A percentile compares a stretch with the other conserved stretches of the same genome.
Evolutionary conservation across 768 basidiomycete genomes (phyloP).

Genomic region (Stropharia rugosoannulata): DNA sequence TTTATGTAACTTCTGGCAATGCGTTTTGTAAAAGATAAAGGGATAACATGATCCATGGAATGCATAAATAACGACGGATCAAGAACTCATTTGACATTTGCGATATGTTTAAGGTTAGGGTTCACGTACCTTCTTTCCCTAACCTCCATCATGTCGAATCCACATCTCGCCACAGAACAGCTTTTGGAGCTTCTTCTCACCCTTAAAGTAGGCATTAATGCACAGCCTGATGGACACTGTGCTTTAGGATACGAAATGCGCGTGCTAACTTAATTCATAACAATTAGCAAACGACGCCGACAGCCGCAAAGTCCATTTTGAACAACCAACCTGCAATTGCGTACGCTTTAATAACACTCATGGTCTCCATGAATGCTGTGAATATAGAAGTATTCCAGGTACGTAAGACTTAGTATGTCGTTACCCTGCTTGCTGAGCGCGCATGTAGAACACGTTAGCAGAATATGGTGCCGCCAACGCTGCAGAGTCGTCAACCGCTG

Average conservation of each 20-base stretch:
- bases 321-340: slow-evolving; percentile 75
- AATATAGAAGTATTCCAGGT: slow-evolving; percentile 79
- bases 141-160: slow-evolving; percentile 43
- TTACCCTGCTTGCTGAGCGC: background rate
- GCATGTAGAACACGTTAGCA: slow-evolving; percentile 58
- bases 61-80: too few relatives aligned
- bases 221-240: too few relatives aligned
- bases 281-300: slow-evolving; percentile 69
- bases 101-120: background rate
- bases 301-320: slow-evolving; percentile 65
- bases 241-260: too few relatives aligned
- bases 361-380: slow-evolving; percentile 76
- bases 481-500: slow-evolving; percentile 16
- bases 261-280: background rate
- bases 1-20: too few relatives aligned
- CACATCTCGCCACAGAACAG: slow-evolving; percentile 59
- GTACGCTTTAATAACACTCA: slow-evolving; percentile 72
- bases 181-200: slow-evolving; percentile 75
- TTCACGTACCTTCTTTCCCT: background rate
- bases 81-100: too few relatives aligned
- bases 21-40: too few relatives aligned
- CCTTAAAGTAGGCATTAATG: slow-evolving; percentile 48
- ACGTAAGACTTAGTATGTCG: slow-evolving; percentile 8
- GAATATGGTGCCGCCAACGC: slow-evolving; percentile 38
- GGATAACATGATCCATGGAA: too few relatives aligned